These are phyloP conservation scores for Colletotrichum paranaense DNA, from an alignment of 2,329 filamentous ascomycete species.

Conservation along the genomic window DNA sequence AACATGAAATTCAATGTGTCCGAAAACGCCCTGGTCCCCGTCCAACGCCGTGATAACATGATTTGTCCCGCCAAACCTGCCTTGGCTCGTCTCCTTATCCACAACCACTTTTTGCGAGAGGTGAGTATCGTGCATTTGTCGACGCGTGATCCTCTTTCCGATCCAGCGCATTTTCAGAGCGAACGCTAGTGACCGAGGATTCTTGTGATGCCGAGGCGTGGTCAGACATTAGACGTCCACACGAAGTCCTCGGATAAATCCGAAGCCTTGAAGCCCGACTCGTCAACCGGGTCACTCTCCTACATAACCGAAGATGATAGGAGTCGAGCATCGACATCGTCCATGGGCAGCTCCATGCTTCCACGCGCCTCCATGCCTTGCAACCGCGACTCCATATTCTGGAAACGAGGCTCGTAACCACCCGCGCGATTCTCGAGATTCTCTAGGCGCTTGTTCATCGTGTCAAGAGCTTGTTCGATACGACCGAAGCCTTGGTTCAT, in stretches of 20 bases:
- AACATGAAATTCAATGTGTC: slow-evolving; percentile 10
- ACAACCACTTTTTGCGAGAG: slow-evolving; percentile 4
- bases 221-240: neutral
- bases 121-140: neutral
- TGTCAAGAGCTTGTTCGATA: slow-evolving; percentile 61
- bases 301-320: slow-evolving; percentile 58
- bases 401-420: slow-evolving; percentile 57
- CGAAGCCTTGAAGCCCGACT: neutral
- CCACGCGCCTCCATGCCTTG: slow-evolving; percentile 51
- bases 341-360: slow-evolving; percentile 49
- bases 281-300: slow-evolving; percentile 37
- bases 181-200: neutral
- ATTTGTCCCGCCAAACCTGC: slow-evolving; percentile 16
- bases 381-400: slow-evolving; percentile 54
- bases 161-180: neutral
- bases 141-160: neutral
- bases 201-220: neutral
- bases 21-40: slow-evolving; percentile 28
- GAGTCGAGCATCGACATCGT: slow-evolving; percentile 57
- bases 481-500: slow-evolving; percentile 63
- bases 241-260: neutral
- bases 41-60: slow-evolving; percentile 32
- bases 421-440: slow-evolving; percentile 60
- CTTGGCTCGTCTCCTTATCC: slow-evolving; percentile 10
- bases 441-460: slow-evolving; percentile 66